These are phyloP conservation scores for Salmacisia buchloeana DNA, from an alignment of 1,284 basidiomycete genomes.

Conservation along the genomic window DNA sequence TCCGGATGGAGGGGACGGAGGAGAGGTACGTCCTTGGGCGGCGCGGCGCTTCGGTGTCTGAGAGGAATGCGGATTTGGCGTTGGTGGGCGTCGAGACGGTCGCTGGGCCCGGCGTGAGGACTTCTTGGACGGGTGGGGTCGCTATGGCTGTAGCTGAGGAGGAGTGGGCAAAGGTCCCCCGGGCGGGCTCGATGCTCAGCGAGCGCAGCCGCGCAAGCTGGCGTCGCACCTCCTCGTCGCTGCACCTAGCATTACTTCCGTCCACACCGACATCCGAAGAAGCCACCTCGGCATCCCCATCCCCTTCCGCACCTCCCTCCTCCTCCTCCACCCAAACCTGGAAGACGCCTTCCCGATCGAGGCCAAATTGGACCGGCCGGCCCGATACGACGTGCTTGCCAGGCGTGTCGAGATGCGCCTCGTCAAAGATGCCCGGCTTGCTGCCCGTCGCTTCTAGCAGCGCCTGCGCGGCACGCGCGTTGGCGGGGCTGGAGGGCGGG, in stretches of 20 bases:
- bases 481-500: conserved; percentile 46
- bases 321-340: conserved; percentile 36
- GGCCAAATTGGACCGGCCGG: conserved; percentile 26
- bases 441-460: conserved; percentile 47
- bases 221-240: no score
- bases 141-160: neutral
- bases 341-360: conserved; percentile 44
- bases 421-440: conserved; percentile 41
- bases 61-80: neutral
- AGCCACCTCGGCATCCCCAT: neutral
- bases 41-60: no score
- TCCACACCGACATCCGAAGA: no score
- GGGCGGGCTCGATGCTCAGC: no score
- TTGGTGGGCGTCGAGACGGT: neutral
- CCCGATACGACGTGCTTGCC: conserved; percentile 24
- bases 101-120: neutral
- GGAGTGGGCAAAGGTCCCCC: neutral
- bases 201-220: no score
- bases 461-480: conserved; percentile 43
- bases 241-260: no score
- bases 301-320: neutral
- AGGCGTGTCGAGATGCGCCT: conserved; percentile 31
- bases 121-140: no score
- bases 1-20: conserved; percentile 76
- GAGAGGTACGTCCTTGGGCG: conserved; percentile 63